These are phyloP conservation scores for Pythium sp. DNA, from an alignment of 352 stramenopile genomes.

Conservation along the genomic window DNA sequence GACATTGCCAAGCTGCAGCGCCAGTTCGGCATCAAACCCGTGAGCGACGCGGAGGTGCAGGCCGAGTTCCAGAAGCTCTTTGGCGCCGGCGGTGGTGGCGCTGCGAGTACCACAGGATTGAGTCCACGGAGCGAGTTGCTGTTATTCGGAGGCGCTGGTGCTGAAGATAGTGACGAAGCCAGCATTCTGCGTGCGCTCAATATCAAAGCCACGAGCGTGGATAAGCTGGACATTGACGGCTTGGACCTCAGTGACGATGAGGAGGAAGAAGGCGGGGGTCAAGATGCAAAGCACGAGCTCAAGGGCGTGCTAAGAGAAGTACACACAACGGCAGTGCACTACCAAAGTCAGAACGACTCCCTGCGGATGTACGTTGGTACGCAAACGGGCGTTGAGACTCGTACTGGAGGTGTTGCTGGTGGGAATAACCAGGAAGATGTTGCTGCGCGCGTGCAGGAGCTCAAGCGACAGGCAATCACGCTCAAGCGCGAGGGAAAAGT, in stretches of 20 bases:
- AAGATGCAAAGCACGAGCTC: slow-evolving; percentile 32
- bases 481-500: slow-evolving; percentile 58
- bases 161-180: slow-evolving; percentile 56
- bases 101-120: slow-evolving; percentile 9
- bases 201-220: slow-evolving; percentile 20
- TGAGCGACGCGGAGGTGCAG: slow-evolving; percentile 70
- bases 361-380: not conserved
- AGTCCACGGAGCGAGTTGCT: slow-evolving; percentile 53
- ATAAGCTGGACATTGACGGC: slow-evolving; percentile 27
- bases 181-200: slow-evolving; percentile 54
- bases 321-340: slow-evolving; percentile 29
- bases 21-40: slow-evolving; percentile 72
- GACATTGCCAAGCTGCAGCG: slow-evolving; percentile 64
- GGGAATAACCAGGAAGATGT: slow-evolving; percentile 2
- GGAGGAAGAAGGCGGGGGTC: slow-evolving; percentile 19
- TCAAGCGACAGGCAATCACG: slow-evolving; percentile 55
- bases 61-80: slow-evolving; percentile 61
- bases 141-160: slow-evolving; percentile 29
- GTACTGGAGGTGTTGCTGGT: not conserved
- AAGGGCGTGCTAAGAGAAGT: slow-evolving; percentile 32
- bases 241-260: slow-evolving; percentile 21
- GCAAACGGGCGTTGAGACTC: not conserved
- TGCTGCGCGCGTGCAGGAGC: slow-evolving; percentile 28
- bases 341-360: slow-evolving; percentile 21
- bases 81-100: slow-evolving; percentile 13